phyloP scores from a whole-genome alignment of 441 rosid species.

The Erysimum cheiri region DNA sequence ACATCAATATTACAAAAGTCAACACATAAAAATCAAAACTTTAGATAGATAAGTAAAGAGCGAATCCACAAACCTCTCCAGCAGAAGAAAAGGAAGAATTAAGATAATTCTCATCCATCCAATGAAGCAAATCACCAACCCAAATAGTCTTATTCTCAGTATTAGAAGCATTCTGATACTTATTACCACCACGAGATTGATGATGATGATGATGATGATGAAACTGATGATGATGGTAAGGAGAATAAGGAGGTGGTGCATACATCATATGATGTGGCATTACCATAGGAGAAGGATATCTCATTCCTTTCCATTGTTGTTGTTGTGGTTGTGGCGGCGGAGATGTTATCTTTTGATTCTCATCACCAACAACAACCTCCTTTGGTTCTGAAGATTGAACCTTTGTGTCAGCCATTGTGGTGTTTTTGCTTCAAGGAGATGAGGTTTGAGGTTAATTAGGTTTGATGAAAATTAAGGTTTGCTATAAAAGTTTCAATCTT shows the following conservation, averaged over 20 bases:
- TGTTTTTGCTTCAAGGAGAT: neutral
- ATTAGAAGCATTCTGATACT: slow-evolving; percentile 51
- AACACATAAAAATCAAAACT: slow-evolving; percentile 15
- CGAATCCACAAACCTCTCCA: slow-evolving; percentile 65
- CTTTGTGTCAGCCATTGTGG: slow-evolving; percentile 35
- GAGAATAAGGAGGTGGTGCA: slow-evolving; percentile 65
- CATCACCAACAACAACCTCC: slow-evolving; percentile 23
- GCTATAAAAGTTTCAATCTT: neutral
- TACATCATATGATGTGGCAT: slow-evolving; percentile 88
- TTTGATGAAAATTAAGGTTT: slow-evolving; percentile 13
- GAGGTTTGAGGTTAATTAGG: slow-evolving; percentile 12
- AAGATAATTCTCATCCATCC: slow-evolving; percentile 96
- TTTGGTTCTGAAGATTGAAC: slow-evolving; percentile 31
- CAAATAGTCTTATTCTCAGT: slow-evolving; percentile 80
- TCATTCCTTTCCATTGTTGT: slow-evolving; percentile 74
- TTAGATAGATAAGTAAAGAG: neutral
- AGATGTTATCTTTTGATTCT: slow-evolving; percentile 14
- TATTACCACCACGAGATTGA: slow-evolving; percentile 45
- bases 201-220: slow-evolving; percentile 44
- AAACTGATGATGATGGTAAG: slow-evolving; percentile 51
- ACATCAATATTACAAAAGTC: slow-evolving; percentile 5
- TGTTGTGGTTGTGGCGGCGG: slow-evolving; percentile 46
- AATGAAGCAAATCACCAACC: slow-evolving; percentile 93
- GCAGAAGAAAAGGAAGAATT: slow-evolving; percentile 71
- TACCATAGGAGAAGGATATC: slow-evolving; percentile 77